These are phyloP conservation scores for Saccharomycopsis sp. DNA, from an alignment of 805 yeast species.

Conservation along the genomic window DNA sequence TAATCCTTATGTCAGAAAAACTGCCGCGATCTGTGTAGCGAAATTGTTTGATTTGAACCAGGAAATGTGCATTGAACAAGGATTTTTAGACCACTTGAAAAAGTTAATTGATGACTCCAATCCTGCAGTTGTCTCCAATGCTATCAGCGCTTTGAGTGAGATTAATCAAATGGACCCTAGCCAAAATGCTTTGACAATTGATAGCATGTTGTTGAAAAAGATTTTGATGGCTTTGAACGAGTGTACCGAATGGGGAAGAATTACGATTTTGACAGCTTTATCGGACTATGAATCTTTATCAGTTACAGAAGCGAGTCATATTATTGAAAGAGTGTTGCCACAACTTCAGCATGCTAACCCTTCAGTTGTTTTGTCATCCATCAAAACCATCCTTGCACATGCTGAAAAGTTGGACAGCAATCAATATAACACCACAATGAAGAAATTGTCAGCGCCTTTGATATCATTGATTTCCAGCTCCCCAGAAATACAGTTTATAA, in stretches of 20 bases:
- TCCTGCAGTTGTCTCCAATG: conserved; percentile 96
- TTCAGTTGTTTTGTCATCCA: conserved; percentile 79
- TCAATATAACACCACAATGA: conserved; percentile 35
- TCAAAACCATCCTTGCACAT: conserved; percentile 72
- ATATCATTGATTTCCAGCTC: conserved; percentile 82
- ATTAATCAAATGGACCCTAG: conserved; percentile 60
- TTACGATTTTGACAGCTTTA: conserved; percentile 75
- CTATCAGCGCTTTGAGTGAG: conserved; percentile 78
- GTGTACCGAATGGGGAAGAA: conserved; percentile 99
- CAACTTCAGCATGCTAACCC: conserved; percentile 97
- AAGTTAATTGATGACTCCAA: conserved; percentile 73
- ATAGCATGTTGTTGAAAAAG: conserved; percentile 36
- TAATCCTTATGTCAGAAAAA: conserved; percentile 94
- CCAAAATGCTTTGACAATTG: conserved; percentile 37
- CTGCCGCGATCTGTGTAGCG: conserved; percentile 96
- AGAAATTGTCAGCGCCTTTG: conserved; percentile 73
- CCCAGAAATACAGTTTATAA: conserved; percentile 92
- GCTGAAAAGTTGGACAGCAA: conserved; percentile 36
- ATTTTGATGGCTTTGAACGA: conserved; percentile 82
- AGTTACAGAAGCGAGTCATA: conserved; percentile 65
- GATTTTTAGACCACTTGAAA: conserved; percentile 64
- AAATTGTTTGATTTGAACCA: conserved; percentile 83
- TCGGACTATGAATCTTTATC: conserved; percentile 56
- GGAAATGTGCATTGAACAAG: conserved; percentile 74
- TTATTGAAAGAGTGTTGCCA: conserved; percentile 83